phyloP scores from a whole-genome alignment of 768 basidiomycete species.

The Boletus speciosus region DNA sequence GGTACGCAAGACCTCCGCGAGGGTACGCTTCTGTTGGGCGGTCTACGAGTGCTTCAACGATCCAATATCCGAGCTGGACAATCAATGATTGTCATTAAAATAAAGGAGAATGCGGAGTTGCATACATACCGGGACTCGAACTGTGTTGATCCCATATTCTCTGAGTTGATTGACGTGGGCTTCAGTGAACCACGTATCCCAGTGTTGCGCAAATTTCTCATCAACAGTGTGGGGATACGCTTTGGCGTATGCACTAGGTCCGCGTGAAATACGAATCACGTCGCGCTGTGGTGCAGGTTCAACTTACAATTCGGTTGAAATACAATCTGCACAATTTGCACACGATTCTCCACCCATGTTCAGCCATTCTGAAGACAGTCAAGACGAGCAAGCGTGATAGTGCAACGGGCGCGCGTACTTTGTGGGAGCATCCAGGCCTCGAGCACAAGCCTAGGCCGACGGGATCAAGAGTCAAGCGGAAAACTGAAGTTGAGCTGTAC shows the following conservation, averaged over 20 bases:
- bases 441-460: constrained; percentile 57
- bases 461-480: neutral
- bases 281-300: neutral
- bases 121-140: constrained; percentile 64
- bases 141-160: constrained; percentile 63
- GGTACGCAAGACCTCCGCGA: constrained; percentile 60
- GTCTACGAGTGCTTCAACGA: constrained; percentile 69
- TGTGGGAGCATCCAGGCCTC: constrained; percentile 83
- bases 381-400: neutral
- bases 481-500: constrained; percentile 8
- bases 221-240: constrained; percentile 61
- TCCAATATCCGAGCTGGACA: constrained; percentile 75
- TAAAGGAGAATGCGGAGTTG: neutral
- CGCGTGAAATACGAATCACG: neutral
- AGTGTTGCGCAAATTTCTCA: constrained; percentile 56
- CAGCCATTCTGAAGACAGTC: constrained; percentile 51
- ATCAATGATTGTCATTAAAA: neutral
- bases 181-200: constrained; percentile 73
- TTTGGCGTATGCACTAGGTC: constrained; percentile 51
- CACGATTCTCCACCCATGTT: constrained; percentile 71
- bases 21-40: constrained; percentile 60
- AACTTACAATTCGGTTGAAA: constrained; percentile 61
- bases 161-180: constrained; percentile 54
- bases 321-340: constrained; percentile 57
- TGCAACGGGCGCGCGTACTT: constrained; percentile 34